Evolutionary conservation across 2,329 filamentous ascomycete genomes (phyloP).

Genomic region (Grosmannia huntii): DNA sequence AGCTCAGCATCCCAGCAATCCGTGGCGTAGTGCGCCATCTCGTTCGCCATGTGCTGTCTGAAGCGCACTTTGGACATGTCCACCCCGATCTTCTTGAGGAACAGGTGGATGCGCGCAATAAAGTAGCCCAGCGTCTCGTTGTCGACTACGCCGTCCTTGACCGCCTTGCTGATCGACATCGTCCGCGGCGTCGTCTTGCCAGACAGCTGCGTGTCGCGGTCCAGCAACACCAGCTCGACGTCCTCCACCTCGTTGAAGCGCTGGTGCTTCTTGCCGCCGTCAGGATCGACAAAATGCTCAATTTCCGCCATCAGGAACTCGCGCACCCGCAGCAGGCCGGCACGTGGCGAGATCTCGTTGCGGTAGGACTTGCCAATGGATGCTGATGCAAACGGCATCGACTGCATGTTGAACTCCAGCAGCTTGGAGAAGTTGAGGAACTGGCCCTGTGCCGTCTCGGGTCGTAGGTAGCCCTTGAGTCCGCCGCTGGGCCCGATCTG

Average conservation of each 20-base stretch:
- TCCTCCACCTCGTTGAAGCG: constrained; percentile 80
- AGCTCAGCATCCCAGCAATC: constrained; percentile 99
- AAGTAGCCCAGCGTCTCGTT: constrained; percentile 99
- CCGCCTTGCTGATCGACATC: constrained; percentile 74
- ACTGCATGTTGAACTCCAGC: constrained; percentile 86
- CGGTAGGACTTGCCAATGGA: constrained; percentile 97
- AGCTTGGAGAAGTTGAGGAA: constrained; percentile 92
- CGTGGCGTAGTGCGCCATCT: constrained; percentile 78
- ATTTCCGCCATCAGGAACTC: constrained; percentile 99
- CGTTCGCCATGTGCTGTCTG: constrained; percentile 82
- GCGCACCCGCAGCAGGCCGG: constrained; percentile 82
- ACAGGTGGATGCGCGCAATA: constrained; percentile 82
- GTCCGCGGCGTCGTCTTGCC: constrained; percentile 67
- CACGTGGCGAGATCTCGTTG: constrained; percentile 91
- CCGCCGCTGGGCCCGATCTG: constrained; percentile 83
- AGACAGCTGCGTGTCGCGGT: constrained; percentile 71
- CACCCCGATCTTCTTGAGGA: constrained; percentile 77
- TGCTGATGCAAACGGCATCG: constrained; percentile 94
- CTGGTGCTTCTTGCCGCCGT: constrained; percentile 85
- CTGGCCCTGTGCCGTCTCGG: constrained; percentile 95
- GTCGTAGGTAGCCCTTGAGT: constrained; percentile 71
- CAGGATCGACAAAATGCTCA: constrained; percentile 93
- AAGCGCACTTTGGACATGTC: constrained; percentile 85
- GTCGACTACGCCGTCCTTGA: constrained; percentile 70
- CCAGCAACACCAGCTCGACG: constrained; percentile 70